Evolutionary conservation across 2,329 filamentous ascomycete species (phyloP).

Genomic region (Apiospora arundinis): DNA sequence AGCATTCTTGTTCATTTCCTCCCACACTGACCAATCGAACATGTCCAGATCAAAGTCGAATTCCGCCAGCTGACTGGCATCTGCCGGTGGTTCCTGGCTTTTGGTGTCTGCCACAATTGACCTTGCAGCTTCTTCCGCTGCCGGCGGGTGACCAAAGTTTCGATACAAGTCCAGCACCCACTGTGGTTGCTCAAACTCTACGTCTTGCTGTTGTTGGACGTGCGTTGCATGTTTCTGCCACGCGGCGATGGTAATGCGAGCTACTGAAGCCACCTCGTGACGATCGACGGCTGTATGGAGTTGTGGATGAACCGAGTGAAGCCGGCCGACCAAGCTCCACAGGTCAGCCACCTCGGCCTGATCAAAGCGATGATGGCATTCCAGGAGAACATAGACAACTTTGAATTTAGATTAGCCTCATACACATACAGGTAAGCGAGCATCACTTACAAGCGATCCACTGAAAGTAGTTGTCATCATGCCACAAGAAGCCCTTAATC

Average conservation of each 20-base stretch:
- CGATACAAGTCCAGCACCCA: not conserved
- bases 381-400: slow-evolving; percentile 3
- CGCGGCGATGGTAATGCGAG: not conserved
- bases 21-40: slow-evolving; percentile 11
- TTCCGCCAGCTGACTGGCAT: not conserved
- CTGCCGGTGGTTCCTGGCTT: not conserved
- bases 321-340: not conserved
- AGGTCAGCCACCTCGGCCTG: not conserved
- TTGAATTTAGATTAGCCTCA: not conserved
- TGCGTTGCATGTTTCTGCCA: not conserved
- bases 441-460: not conserved
- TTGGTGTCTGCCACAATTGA: not conserved
- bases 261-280: not conserved
- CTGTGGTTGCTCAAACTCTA: not conserved
- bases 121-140: not conserved
- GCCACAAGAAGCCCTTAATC: not conserved
- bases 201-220: not conserved
- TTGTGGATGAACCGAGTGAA: not conserved
- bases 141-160: not conserved
- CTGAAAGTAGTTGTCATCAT: slow-evolving; percentile 1
- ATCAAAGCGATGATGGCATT: slow-evolving; percentile 9
- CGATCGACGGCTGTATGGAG: not conserved
- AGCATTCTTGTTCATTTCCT: slow-evolving; percentile 2
- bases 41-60: not conserved
- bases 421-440: too few species aligned